Evolutionary conservation across 768 basidiomycete genomes (phyloP).

Genomic region (Suillus brevipes): DNA sequence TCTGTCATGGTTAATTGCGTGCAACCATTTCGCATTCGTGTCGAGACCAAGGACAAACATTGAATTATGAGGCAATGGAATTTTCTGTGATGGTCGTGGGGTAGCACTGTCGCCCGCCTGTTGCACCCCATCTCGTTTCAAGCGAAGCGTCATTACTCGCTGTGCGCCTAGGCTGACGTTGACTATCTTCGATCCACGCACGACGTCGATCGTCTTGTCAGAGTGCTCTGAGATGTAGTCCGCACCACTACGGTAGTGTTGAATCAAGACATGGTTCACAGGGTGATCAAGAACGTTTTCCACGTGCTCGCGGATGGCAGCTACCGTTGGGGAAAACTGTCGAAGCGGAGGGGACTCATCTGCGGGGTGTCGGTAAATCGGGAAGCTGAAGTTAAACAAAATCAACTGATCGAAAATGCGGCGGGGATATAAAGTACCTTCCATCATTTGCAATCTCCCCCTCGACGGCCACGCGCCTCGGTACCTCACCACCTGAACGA

Average conservation of each 20-base stretch:
- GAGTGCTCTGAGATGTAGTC: constrained; percentile 88
- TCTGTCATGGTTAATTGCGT: constrained; percentile 77
- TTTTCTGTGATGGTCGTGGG: constrained; percentile 53
- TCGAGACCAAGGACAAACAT: constrained; percentile 78
- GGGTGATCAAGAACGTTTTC: constrained; percentile 60
- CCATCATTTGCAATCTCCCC: constrained; percentile 53
- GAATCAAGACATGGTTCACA: constrained; percentile 83
- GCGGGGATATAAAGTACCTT: constrained; percentile 36
- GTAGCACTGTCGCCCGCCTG: constrained; percentile 19
- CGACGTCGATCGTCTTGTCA: constrained; percentile 84
- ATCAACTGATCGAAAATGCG: constrained; percentile 1
- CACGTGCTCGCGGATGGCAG: constrained; percentile 61
- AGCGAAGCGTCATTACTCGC: constrained; percentile 71
- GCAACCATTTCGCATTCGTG: constrained; percentile 75
- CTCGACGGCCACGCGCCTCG: constrained; percentile 62
- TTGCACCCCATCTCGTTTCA: constrained; percentile 51
- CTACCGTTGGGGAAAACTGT: constrained; percentile 69
- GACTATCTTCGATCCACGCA: constrained; percentile 70
- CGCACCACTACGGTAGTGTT: constrained; percentile 73
- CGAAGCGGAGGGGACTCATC: constrained; percentile 71
- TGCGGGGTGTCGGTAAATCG: constrained; percentile 81
- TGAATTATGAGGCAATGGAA: constrained; percentile 78
- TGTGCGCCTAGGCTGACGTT: constrained; percentile 82
- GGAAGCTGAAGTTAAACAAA: constrained; percentile 46
- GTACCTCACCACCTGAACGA: constrained; percentile 69